phyloP scores from a whole-genome alignment of 2,329 filamentous ascomycete species.

The Sporothrix mexicana region DNA sequence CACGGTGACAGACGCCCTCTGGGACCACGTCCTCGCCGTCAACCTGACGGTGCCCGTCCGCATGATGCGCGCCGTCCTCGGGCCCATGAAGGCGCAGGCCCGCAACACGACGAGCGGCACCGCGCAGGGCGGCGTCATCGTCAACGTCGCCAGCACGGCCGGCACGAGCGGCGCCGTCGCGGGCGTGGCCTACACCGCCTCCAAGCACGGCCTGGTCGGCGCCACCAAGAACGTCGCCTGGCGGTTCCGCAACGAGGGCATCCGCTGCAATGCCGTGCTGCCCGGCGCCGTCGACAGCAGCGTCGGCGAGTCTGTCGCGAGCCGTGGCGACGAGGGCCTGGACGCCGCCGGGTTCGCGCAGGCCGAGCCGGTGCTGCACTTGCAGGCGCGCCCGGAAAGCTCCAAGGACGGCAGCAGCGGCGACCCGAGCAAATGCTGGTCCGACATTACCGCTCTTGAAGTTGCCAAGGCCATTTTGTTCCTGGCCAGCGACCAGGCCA shows the following conservation, averaged over 20 bases:
- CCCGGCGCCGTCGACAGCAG: conserved; percentile 45
- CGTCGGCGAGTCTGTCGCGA: conserved; percentile 42
- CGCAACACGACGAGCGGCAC: neutral
- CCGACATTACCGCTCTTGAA: conserved; percentile 42
- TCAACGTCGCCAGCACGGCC: conserved; percentile 55
- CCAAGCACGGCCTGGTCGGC: conserved; percentile 50
- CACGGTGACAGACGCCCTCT: conserved; percentile 45
- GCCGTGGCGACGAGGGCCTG: conserved; percentile 35
- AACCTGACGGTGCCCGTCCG: conserved; percentile 61
- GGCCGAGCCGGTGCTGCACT: conserved; percentile 44
- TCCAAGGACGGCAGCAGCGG: conserved; percentile 34
- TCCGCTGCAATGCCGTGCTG: conserved; percentile 54
- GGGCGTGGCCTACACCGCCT: conserved; percentile 45
- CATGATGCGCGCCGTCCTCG: conserved; percentile 53
- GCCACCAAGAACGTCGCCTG: conserved; percentile 56
- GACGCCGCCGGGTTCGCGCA: conserved; percentile 41
- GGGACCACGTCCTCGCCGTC: conserved; percentile 44
- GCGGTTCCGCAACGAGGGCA: conserved; percentile 52
- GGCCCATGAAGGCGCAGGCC: conserved; percentile 52
- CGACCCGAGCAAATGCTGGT: neutral
- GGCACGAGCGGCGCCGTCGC: conserved; percentile 49
- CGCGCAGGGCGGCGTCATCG: conserved; percentile 50
- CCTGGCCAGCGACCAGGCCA: conserved; percentile 46
- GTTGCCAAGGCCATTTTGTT: conserved; percentile 49
- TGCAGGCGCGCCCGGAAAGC: conserved; percentile 37